Evolutionary conservation across 1,139 yeast species (phyloP), one percentile per base, ranked within the genome.

Genomic region (Candida labiduridarum): DNA sequence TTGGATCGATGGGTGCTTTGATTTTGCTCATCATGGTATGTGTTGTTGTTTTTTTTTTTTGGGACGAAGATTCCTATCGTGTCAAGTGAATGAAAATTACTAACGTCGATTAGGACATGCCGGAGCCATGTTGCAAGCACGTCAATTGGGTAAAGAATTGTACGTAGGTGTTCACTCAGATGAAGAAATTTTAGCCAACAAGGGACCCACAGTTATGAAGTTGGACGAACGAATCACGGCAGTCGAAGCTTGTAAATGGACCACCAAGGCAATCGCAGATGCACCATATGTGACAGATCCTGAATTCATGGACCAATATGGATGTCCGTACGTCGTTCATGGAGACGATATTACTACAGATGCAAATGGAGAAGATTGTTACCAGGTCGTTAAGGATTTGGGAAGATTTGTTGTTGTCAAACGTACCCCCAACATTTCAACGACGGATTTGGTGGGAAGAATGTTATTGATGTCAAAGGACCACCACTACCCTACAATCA

Each of bases 211-310:
- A 2, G 99, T 94, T 36, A 94, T 94, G 98, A 81, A 69, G 41
- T 70, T 89, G 36, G 82, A 77, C 33, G 99, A 94, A 66, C 77
- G 98, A 51, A 75, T 86, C 52, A 77, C 79, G 27, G 96, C 97
- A 2, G 96, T 92, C 2, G 84, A 85, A 47, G 95, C 96, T 0
- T 91, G 96, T 66, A 86, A 90, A 63, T 94, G 99, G 99, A 79
- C 87, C 48, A 85, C 95, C 4, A 66, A 72, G 49, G 83, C 89
- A 1, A 80, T 94, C 16, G 78, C 85, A 1, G 76, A 80, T 54
- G 97, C 99, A 0, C 99, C 99, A 1, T 94, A 94, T 62, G 98
- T 92, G n/a, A 94, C 99, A 0, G 89, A 87, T 58, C 95, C 96
- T 0, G 72, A 70, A 44, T 85, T 89, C 54, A 82, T 92, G 91